phyloP scores from a whole-genome alignment of 352 stramenopile genomes.

The Globisporangium cederbergense region DNA sequence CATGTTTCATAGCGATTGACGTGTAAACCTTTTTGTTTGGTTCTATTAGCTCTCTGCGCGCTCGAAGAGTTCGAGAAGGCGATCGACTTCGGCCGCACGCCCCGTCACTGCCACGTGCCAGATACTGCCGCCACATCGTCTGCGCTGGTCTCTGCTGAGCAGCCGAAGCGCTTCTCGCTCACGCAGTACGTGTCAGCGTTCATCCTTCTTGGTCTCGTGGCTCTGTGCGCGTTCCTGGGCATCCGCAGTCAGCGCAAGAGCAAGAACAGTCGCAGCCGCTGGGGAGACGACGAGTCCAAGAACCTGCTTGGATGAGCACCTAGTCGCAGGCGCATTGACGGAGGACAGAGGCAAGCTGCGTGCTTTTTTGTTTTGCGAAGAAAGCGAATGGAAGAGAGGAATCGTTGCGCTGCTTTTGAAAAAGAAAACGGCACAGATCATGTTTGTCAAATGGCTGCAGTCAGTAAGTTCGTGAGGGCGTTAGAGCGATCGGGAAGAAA shows the following conservation, averaged over 20 bases:
- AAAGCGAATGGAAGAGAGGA: no score
- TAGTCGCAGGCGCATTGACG: neutral
- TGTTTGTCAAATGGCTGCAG: neutral
- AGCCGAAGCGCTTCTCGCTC: conserved; percentile 13
- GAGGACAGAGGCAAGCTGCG: neutral
- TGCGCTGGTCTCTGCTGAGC: conserved; percentile 20
- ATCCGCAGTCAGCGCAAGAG: conserved; percentile 37
- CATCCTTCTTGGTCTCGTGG: conserved; percentile 57
- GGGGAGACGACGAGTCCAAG: conserved; percentile 18
- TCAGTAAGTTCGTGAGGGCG: neutral
- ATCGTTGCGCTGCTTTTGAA: neutral
- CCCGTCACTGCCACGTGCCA: conserved; percentile 46
- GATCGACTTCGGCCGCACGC: conserved; percentile 54
- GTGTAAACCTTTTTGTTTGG: neutral
- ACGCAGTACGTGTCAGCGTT: conserved; percentile 55
- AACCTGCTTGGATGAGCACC: conserved; percentile 21
- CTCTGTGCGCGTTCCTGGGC: conserved; percentile 40
- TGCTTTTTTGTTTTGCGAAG: no score
- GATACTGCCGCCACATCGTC: conserved; percentile 17
- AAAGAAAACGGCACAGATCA: neutral
- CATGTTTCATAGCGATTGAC: neutral
- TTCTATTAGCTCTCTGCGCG: conserved; percentile 43
- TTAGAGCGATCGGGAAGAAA: neutral
- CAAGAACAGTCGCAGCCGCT: conserved; percentile 13
- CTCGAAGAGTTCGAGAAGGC: conserved; percentile 59